phyloP scores from a whole-genome alignment of 257 asterid species.

The Osmanthus fragrans region DNA sequence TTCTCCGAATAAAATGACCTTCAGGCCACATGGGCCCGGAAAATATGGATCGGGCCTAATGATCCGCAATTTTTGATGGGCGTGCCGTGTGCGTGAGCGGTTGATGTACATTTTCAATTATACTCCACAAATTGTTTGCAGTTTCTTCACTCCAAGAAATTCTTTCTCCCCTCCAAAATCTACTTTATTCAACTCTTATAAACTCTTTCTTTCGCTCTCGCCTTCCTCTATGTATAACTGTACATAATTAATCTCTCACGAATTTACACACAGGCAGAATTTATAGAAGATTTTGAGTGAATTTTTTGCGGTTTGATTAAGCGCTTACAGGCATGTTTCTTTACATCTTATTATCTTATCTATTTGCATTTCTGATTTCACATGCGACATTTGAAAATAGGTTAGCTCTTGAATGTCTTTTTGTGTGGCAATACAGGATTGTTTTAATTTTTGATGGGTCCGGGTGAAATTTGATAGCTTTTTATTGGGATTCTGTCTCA shows the following conservation, averaged over 20 bases:
- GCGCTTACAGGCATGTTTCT: constrained; percentile 33
- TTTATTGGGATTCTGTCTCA: constrained; percentile 5
- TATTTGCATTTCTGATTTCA: neutral
- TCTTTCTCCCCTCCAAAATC: constrained; percentile 37
- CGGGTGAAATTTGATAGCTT: constrained; percentile 18
- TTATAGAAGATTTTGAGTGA: constrained; percentile 11
- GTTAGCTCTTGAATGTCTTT: constrained; percentile 1
- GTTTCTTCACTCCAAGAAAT: constrained; percentile 24
- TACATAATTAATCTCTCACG: neutral
- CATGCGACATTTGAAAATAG: constrained; percentile 10
- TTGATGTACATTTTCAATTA: constrained; percentile 28
- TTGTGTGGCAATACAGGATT: neutral
- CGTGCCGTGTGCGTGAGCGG: neutral
- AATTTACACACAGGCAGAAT: neutral
- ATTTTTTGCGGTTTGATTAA: constrained; percentile 31
- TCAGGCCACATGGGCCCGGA: constrained; percentile 26
- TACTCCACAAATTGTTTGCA: constrained; percentile 15
- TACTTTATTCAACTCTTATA: neutral
- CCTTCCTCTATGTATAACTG: neutral
- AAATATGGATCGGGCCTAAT: constrained; percentile 48
- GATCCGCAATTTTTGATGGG: constrained; percentile 55
- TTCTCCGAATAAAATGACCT: neutral
- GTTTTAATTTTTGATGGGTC: neutral
- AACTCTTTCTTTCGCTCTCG: neutral
- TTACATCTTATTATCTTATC: neutral